phyloP scores from a whole-genome alignment of 140 eudicot species.

The Anethum foeniculum region DNA sequence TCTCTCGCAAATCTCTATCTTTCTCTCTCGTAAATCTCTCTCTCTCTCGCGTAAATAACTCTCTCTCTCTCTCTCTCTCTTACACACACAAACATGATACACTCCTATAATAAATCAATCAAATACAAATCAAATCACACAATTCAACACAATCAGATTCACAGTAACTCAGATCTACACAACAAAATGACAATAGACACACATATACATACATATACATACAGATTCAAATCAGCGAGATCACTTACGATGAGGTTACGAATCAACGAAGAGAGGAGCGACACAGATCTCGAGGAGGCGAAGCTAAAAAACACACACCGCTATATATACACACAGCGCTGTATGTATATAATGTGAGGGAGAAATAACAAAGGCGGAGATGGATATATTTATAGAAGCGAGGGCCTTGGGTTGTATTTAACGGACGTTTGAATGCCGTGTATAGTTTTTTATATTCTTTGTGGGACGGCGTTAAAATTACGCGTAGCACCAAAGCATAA shows the following conservation, averaged over 20 bases:
- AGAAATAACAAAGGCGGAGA: background rate
- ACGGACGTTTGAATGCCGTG: background rate
- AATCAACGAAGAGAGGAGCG: background rate
- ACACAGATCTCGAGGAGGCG: conserved; percentile 1
- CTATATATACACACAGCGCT: background rate
- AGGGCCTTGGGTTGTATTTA: background rate
- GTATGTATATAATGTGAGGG: background rate
- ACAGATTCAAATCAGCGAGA: background rate
- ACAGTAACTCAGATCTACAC: background rate
- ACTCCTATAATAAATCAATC: background rate
- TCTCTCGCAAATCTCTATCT: too few relatives aligned
- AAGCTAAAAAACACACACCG: background rate
- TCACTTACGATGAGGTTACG: conserved; percentile 1
- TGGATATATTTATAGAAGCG: background rate
- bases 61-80: too few relatives aligned
- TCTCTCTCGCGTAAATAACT: too few relatives aligned
- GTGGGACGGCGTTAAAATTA: conserved; percentile 6
- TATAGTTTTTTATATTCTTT: background rate
- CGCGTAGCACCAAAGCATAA: conserved; percentile 3
- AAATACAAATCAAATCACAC: background rate
- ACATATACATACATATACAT: too few relatives aligned
- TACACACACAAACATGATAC: too few relatives aligned
- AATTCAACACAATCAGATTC: background rate
- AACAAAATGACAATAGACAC: background rate
- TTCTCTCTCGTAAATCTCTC: too few relatives aligned